A percentile compares a stretch with the other conserved stretches of the same genome.
Evolutionary conservation across 768 basidiomycete genomes (phyloP).

Genomic region (Pulveroboletus ravenelii): DNA sequence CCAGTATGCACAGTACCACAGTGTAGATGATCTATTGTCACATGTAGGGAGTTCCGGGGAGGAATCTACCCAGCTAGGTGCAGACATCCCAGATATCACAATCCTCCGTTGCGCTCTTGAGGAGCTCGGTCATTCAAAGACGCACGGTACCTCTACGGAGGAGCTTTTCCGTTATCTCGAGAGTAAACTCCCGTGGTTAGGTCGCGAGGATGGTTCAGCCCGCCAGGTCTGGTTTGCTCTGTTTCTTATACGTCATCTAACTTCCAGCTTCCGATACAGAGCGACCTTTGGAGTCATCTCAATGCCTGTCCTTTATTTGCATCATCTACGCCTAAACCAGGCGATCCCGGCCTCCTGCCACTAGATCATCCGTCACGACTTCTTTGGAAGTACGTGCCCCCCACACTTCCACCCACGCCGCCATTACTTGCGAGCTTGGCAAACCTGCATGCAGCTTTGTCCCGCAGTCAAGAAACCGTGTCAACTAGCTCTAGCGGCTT

Average conservation of each 20-base stretch:
- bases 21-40: constrained; percentile 38
- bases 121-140: constrained; percentile 39
- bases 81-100: constrained; percentile 45
- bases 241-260: neutral
- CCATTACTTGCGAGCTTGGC: constrained; percentile 26
- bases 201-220: constrained; percentile 43
- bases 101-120: constrained; percentile 60
- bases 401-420: constrained; percentile 22
- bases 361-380: constrained; percentile 23
- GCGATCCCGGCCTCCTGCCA: neutral
- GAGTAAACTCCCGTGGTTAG: constrained; percentile 54
- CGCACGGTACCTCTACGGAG: constrained; percentile 46
- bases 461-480: constrained; percentile 14
- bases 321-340: constrained; percentile 26
- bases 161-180: constrained; percentile 59
- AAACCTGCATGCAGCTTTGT: constrained; percentile 19
- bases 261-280: constrained; percentile 27
- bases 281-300: constrained; percentile 57
- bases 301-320: constrained; percentile 46
- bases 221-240: constrained; percentile 45
- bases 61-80: constrained; percentile 11
- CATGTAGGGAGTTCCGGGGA: constrained; percentile 7
- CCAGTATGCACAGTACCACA: constrained; percentile 41
- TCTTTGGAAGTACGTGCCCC: constrained; percentile 39
- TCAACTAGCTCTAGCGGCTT: constrained; percentile 8